These are phyloP conservation scores for Lycium ferocissimum DNA, from an alignment of 257 asterid genomes.

Conservation along the genomic window DNA sequence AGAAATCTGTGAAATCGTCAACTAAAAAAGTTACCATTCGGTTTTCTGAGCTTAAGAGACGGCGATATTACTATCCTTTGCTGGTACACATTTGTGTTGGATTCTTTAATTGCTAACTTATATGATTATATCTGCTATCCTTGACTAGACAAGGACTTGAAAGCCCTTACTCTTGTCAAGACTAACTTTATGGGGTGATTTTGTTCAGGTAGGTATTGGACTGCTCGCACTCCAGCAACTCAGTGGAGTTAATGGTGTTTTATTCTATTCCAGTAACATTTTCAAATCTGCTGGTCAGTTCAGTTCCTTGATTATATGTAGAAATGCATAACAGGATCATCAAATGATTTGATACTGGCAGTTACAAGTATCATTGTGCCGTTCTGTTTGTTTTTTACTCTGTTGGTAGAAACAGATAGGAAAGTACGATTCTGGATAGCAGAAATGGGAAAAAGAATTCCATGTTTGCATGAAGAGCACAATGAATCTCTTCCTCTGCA, in stretches of 20 bases:
- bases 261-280: conserved; percentile 87
- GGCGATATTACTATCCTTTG: conserved; percentile 79
- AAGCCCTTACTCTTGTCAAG: background rate
- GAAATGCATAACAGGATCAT: conserved; percentile 23
- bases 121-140: background rate
- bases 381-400: background rate
- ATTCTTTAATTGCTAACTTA: background rate
- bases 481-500: conserved; percentile 1
- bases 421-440: background rate
- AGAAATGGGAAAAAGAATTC: background rate
- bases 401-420: conserved; percentile 10
- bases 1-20: conserved; percentile 85
- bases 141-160: background rate
- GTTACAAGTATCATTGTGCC: background rate
- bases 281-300: conserved; percentile 75
- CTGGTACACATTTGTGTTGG: conserved; percentile 53
- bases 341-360: background rate
- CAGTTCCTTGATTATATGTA: conserved; percentile 9
- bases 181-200: conserved; percentile 15
- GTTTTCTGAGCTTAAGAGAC: conserved; percentile 78
- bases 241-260: conserved; percentile 82
- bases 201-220: conserved; percentile 79
- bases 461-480: background rate
- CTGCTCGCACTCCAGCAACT: conserved; percentile 84
- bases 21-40: conserved; percentile 69